Evolutionary conservation across 257 asterid genomes (phyloP).

Genomic region (Penstemon davidsonii): DNA sequence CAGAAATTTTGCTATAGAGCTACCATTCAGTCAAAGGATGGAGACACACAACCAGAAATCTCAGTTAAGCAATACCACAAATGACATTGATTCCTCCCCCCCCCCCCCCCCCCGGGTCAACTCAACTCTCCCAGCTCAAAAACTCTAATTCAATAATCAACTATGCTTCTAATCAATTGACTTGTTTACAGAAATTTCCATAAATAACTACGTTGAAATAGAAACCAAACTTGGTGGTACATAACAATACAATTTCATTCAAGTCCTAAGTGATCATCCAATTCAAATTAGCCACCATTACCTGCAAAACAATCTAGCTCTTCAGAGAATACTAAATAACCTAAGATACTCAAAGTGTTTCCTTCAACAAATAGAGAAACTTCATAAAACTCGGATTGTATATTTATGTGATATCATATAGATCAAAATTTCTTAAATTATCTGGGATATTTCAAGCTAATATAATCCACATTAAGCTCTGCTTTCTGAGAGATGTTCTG

Average conservation of each 20-base stretch:
- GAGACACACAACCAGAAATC: conserved; percentile 10
- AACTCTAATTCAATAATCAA: conserved; percentile 6
- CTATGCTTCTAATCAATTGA: neutral
- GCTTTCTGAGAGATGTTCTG: too few relatives aligned
- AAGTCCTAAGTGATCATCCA: neutral
- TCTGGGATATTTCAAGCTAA: neutral
- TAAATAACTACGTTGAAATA: conserved; percentile 1
- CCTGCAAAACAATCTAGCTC: neutral
- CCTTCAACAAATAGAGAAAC: neutral
- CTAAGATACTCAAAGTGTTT: neutral
- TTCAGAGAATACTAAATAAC: conserved; percentile 3
- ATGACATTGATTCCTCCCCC: conserved; percentile 1
- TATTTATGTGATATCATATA: neutral
- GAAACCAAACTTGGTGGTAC: neutral
- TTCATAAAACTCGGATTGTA: conserved; percentile 9
- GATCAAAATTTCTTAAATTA: neutral
- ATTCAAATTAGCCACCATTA: conserved; percentile 20
- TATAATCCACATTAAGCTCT: too few relatives aligned
- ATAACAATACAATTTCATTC: neutral
- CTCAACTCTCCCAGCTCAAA: conserved; percentile 7
- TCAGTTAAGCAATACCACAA: conserved; percentile 1
- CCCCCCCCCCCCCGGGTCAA: neutral
- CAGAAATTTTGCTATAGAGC: conserved; percentile 9
- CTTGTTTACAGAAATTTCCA: conserved; percentile 5
- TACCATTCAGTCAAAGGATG: conserved; percentile 9